These are phyloP conservation scores for Aspergillus pseudotamarii DNA, from an alignment of 2,329 filamentous ascomycete species.

Conservation along the genomic window DNA sequence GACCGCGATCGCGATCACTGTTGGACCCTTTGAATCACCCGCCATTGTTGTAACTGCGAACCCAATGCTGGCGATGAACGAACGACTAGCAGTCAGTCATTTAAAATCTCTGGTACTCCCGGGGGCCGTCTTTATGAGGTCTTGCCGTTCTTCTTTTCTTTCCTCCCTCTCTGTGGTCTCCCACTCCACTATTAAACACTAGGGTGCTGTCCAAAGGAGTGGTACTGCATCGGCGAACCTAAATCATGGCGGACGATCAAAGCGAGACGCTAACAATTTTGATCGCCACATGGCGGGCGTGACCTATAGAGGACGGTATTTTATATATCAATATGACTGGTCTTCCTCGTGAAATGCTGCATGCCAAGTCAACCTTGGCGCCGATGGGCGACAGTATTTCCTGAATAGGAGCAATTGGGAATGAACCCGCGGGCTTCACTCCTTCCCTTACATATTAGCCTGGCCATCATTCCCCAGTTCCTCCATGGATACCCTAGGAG, in stretches of 20 bases:
- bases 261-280: neutral
- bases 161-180: neutral
- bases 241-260: neutral
- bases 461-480: neutral
- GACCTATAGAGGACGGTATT: neutral
- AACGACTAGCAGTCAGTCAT: neutral
- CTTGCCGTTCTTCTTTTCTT: neutral
- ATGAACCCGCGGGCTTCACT: neutral
- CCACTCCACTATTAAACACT: neutral
- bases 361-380: neutral
- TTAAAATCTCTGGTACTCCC: neutral
- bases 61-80: neutral
- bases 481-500: neutral
- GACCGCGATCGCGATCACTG: slow-evolving; percentile 38
- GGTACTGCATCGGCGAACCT: neutral
- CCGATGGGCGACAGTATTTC: neutral
- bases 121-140: neutral
- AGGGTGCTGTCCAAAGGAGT: neutral
- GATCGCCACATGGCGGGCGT: neutral
- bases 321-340: neutral
- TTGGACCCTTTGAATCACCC: slow-evolving; percentile 36
- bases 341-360: neutral
- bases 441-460: neutral
- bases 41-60: neutral
- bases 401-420: neutral